Conservation (phyloP, 257 asterid species). For the Plantago major region DNA sequence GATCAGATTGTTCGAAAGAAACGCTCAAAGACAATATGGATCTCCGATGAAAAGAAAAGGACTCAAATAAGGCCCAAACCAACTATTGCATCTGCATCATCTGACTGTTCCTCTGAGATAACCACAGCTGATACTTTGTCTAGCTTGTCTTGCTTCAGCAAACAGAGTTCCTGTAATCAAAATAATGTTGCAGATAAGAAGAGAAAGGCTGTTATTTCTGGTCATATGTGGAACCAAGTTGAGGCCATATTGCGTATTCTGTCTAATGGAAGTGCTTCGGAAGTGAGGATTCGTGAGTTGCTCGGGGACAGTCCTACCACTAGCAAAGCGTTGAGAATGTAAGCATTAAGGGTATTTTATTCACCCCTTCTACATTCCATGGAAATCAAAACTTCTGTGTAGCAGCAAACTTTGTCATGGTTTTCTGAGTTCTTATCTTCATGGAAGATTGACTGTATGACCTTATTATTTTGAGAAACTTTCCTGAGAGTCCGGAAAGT, state of each 20-base stretch:
- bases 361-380: no score
- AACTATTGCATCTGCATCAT: slow-evolving; percentile 29
- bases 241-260: slow-evolving; percentile 63
- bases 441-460: slow-evolving; percentile 1
- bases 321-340: slow-evolving; percentile 98
- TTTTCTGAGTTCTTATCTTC: not conserved
- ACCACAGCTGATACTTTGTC: slow-evolving; percentile 41
- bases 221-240: slow-evolving; percentile 60
- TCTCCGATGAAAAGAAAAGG: slow-evolving; percentile 40
- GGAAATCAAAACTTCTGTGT: not conserved
- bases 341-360: slow-evolving; percentile 13
- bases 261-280: slow-evolving; percentile 66
- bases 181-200: slow-evolving; percentile 22
- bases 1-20: slow-evolving; percentile 65
- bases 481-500: no score
- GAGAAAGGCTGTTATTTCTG: slow-evolving; percentile 39
- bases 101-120: slow-evolving; percentile 42
- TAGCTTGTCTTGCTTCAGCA: slow-evolving; percentile 48
- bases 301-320: slow-evolving; percentile 98
- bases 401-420: not conserved
- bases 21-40: slow-evolving; percentile 54
- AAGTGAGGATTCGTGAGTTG: slow-evolving; percentile 74
- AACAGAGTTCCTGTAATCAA: slow-evolving; percentile 26
- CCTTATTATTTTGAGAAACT: no score
- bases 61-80: slow-evolving; percentile 29